Evolutionary conservation across 108 stramenopile genomes (phyloP).

Genomic region (Nitzschia sp.): DNA sequence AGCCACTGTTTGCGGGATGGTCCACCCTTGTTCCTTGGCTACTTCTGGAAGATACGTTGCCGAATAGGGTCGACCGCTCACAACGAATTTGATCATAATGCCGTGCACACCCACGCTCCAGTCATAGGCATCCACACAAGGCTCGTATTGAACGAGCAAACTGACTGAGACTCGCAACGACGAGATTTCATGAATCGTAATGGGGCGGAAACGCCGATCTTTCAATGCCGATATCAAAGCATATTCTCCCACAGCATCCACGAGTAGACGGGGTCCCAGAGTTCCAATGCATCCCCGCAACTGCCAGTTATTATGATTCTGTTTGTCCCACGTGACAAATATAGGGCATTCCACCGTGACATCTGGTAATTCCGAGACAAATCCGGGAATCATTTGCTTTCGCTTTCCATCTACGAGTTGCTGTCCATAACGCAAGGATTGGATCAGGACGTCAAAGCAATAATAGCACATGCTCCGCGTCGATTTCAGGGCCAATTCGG

Average conservation of each 20-base stretch:
- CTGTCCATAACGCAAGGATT: conserved; percentile 34
- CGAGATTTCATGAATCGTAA: conserved; percentile 50
- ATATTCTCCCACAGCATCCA: conserved; percentile 61
- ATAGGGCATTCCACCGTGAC: conserved; percentile 57
- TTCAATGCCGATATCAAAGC: conserved; percentile 63
- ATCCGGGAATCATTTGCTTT: background rate
- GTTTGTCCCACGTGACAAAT: conserved; percentile 84
- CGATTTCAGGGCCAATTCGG: conserved; percentile 15
- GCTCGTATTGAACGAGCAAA: conserved; percentile 73
- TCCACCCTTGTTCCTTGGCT: conserved; percentile 69
- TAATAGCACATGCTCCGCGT: conserved; percentile 69
- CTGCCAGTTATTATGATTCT: conserved; percentile 39
- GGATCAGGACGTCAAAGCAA: conserved; percentile 65
- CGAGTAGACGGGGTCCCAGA: conserved; percentile 49
- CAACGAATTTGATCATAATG: conserved; percentile 62
- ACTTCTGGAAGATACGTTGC: conserved; percentile 85
- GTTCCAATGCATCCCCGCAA: conserved; percentile 82
- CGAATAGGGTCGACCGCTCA: conserved; percentile 25
- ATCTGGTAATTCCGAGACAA: conserved; percentile 39
- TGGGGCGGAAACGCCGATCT: conserved; percentile 73
- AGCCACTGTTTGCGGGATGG: conserved; percentile 46
- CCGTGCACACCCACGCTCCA: conserved; percentile 83
- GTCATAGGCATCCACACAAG: conserved; percentile 59
- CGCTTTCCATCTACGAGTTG: background rate
- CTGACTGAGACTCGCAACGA: conserved; percentile 69